These are phyloP conservation scores for Spizellomyces sp. DNA, from an alignment of 192 early-diverging fungal genomes.

Conservation along the genomic window DNA sequence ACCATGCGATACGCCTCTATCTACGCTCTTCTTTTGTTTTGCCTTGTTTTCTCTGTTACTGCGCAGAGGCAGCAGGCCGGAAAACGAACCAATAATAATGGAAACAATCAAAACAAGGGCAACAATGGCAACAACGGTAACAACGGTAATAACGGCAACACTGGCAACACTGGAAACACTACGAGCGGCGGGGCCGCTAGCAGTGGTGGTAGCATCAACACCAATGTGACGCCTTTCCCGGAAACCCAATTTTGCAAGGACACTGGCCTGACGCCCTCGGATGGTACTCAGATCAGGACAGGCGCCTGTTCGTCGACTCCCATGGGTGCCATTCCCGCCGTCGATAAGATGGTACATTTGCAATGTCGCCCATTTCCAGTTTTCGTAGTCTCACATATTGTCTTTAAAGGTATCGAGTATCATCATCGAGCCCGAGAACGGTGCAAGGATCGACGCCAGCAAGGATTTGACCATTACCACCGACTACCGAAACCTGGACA, in stretches of 20 bases:
- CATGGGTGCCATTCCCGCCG: constrained; percentile 36
- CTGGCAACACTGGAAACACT: constrained; percentile 40
- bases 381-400: no score
- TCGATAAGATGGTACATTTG: constrained; percentile 33
- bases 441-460: constrained; percentile 31
- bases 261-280: constrained; percentile 22
- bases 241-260: constrained; percentile 19
- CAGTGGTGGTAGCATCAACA: constrained; percentile 34
- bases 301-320: constrained; percentile 36
- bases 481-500: constrained; percentile 33
- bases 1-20: no score
- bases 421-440: constrained; percentile 36
- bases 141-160: constrained; percentile 36
- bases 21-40: no score
- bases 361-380: neutral
- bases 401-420: constrained; percentile 22
- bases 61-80: no score
- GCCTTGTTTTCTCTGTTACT: no score
- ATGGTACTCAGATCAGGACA: constrained; percentile 39
- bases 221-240: constrained; percentile 2
- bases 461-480: constrained; percentile 29
- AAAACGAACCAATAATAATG: neutral
- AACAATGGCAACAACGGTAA: constrained; percentile 10
- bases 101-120: neutral
- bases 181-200: constrained; percentile 37